Evolutionary conservation across 2,329 filamentous ascomycete genomes (phyloP), one percentile per base, ranked within the genome.

Genomic region (Colletotrichum aenigma): DNA sequence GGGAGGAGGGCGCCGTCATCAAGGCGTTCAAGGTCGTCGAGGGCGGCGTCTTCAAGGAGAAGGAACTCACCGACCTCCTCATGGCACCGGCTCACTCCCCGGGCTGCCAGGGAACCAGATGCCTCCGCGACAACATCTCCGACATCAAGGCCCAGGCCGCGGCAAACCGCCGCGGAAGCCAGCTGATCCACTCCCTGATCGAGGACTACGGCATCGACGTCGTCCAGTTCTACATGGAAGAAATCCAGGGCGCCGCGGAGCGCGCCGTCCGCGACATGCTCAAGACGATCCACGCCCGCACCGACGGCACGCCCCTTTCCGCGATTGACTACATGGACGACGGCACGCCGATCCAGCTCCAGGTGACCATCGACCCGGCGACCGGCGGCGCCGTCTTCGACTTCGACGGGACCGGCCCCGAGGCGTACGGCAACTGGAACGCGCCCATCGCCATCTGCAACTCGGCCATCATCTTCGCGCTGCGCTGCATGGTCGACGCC

Each of bases 251-350:
- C 75, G 97, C 96, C 61, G 95, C 95, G 0, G 95, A 96, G 79
- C 87, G 91, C 2, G 93, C 93, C 36, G 95, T 98, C 0, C 91
- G 94, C 21, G 91, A 90, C 66, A 88, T 97, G 7, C 88, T 97
- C 32, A 95, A 94, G 80, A 87, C 91, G 4, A 92, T 96, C n/a
- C 89, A 92, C 80, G 89, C 89, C 77, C 89, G 91, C 28, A 95
- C 95, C 78, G 89, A 92, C 78, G 93, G 93, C 4, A 89, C 91
- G 73, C 91, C 94, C n/a, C 89, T 97, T 1, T 89, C 91, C 9
- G 94, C 95, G 0, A 88, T 93, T 2, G 95, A 98, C 81, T 95
- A 93, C 86, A 97, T 97, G 94, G 95, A 97, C 79, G 95, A 97
- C 79, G 95, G 95, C 30, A 94, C 91, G 12, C 94, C 94, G 0